Evolutionary conservation across 345 rosid species (phyloP).

Genomic region (Gossypium australe): DNA sequence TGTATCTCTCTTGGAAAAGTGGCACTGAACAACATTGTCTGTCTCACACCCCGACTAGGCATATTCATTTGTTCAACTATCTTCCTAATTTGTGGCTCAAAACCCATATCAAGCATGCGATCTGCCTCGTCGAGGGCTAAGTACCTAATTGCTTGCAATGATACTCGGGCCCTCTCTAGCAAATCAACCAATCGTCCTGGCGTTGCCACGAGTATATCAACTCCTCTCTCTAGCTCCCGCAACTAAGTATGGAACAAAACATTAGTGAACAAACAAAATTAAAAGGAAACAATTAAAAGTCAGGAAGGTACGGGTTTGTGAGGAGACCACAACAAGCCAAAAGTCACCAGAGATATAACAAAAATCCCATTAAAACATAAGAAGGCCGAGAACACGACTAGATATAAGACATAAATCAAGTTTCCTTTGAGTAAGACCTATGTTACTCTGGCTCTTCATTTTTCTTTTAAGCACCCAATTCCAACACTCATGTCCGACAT

Average conservation of each 20-base stretch:
- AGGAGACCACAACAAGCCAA: no score
- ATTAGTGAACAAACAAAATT: neutral
- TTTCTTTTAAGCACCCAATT: neutral
- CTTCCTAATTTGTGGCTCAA: constrained; percentile 97
- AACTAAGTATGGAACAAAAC: constrained; percentile 36
- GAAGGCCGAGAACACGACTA: no score
- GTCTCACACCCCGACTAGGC: constrained; percentile 83
- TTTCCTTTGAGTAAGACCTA: neutral
- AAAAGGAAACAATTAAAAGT: neutral
- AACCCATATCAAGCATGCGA: constrained; percentile 99
- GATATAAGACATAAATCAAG: no score
- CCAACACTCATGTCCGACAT: neutral
- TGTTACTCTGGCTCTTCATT: neutral
- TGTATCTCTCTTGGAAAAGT: constrained; percentile 97
- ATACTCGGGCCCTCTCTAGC: constrained; percentile 93
- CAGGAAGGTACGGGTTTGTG: neutral
- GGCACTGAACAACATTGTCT: constrained; percentile 94
- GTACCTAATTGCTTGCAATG: constrained; percentile 76
- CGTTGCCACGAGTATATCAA: constrained; percentile 97
- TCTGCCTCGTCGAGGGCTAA: constrained; percentile 97
- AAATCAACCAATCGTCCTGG: constrained; percentile 96
- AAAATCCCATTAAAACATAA: no score
- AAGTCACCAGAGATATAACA: no score
- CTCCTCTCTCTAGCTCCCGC: constrained; percentile 92
- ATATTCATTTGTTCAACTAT: constrained; percentile 95